Conservation (phyloP, 2,329 filamentous ascomycete genomes). For the Aspergillus intermedius region DNA sequence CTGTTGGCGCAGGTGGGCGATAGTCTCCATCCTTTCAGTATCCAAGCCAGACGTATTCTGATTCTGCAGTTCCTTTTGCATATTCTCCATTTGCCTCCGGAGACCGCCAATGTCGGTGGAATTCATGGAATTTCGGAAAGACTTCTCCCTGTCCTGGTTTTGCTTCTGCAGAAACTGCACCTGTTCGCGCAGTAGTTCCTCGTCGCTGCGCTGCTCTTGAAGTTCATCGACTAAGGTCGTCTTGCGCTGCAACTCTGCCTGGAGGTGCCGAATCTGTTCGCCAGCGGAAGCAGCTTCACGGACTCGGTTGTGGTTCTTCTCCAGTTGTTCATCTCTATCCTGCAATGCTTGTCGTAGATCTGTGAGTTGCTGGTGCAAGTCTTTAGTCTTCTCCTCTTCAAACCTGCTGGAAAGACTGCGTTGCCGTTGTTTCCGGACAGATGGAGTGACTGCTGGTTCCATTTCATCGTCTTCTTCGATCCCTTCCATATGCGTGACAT, state of each 20-base stretch:
- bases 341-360: conserved; percentile 25
- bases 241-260: conserved; percentile 31
- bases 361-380: conserved; percentile 25
- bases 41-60: conserved; percentile 17
- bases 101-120: conserved; percentile 18
- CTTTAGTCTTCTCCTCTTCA: conserved; percentile 13
- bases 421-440: conserved; percentile 17
- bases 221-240: conserved; percentile 22
- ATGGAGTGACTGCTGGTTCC: conserved; percentile 19
- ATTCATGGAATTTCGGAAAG: conserved; percentile 17
- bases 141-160: conserved; percentile 19
- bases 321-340: conserved; percentile 30
- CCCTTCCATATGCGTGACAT: conserved; percentile 29
- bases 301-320: conserved; percentile 24
- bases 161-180: conserved; percentile 23
- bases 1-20: conserved; percentile 28
- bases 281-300: conserved; percentile 30
- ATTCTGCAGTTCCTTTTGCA: conserved; percentile 27
- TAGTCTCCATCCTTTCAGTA: conserved; percentile 25
- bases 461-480: conserved; percentile 29
- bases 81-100: conserved; percentile 24
- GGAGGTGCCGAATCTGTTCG: conserved; percentile 35
- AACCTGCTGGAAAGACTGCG: conserved; percentile 13
- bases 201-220: conserved; percentile 17
- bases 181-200: conserved; percentile 22